A percentile compares a stretch with the other conserved stretches of the same genome.
These are phyloP conservation scores for Dalechampia spathulata DNA, from an alignment of 441 rosid species.

Conservation along the genomic window DNA sequence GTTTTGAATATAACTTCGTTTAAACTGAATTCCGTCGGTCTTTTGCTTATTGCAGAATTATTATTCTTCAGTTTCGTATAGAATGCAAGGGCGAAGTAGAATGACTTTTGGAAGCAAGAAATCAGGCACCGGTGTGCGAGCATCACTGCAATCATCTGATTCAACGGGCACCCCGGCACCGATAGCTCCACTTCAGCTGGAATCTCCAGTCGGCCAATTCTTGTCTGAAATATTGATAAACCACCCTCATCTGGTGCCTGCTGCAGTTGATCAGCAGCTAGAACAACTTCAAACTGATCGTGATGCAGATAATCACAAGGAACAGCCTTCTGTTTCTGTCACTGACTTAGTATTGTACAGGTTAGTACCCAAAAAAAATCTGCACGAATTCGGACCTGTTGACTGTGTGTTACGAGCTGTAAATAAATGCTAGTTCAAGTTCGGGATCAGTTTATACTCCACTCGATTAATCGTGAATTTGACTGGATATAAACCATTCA, in stretches of 20 bases:
- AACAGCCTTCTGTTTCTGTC: slow-evolving; percentile 49
- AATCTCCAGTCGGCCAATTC: slow-evolving; percentile 83
- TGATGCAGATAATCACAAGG: slow-evolving; percentile 50
- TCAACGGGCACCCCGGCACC: slow-evolving; percentile 38
- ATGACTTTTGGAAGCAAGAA: slow-evolving; percentile 29
- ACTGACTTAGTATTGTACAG: slow-evolving; percentile 76
- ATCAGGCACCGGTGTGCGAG: slow-evolving; percentile 39
- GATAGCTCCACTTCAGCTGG: slow-evolving; percentile 72
- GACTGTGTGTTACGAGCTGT: too few relatives aligned
- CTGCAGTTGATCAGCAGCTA: slow-evolving; percentile 93
- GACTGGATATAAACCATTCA: too few relatives aligned
- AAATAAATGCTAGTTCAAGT: too few relatives aligned
- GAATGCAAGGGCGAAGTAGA: slow-evolving; percentile 24
- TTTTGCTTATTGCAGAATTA: slow-evolving; percentile 24
- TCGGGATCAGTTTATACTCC: too few relatives aligned
- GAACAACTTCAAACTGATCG: slow-evolving; percentile 86
- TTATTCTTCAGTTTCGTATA: slow-evolving; percentile 23
- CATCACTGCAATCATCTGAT: slow-evolving; percentile 26
- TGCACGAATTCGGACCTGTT: too few relatives aligned
- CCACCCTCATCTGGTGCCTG: slow-evolving; percentile 91
- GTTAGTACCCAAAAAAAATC: slow-evolving; percentile 40
- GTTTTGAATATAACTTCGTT: too few relatives aligned
- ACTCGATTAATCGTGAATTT: too few relatives aligned
- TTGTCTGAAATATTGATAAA: slow-evolving; percentile 66
- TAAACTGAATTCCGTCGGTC: not conserved